phyloP scores from a whole-genome alignment of 345 rosid species.

The Salix exigua region DNA sequence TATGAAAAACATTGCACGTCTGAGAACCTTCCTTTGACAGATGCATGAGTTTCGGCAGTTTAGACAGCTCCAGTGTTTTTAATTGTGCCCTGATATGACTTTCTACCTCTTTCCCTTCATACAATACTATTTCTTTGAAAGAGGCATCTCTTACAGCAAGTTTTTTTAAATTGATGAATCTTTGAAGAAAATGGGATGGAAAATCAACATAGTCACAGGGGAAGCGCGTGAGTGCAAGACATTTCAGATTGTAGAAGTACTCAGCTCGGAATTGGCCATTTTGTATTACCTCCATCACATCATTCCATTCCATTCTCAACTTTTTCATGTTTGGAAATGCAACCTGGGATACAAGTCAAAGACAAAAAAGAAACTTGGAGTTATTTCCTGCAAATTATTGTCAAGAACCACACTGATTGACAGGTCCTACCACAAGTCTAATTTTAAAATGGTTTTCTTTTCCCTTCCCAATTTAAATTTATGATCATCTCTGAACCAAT shows the following conservation, averaged over 20 bases:
- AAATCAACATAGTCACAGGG: not conserved
- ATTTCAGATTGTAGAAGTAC: not conserved
- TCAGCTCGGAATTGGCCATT: not conserved
- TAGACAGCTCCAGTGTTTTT: not conserved
- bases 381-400: not conserved
- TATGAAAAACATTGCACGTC: not conserved
- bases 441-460: no score
- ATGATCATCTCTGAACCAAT: no score
- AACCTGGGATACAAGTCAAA: not conserved
- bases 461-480: no score
- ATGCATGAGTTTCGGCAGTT: not conserved
- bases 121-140: not conserved
- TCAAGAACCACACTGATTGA: not conserved
- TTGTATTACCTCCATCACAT: not conserved
- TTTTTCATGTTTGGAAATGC: not conserved
- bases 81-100: not conserved
- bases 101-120: not conserved
- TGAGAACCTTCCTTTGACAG: not conserved
- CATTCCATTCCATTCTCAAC: constrained; percentile 5
- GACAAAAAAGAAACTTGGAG: no score
- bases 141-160: not conserved
- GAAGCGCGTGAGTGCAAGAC: not conserved
- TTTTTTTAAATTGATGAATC: not conserved
- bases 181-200: constrained; percentile 1
- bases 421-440: not conserved